Evolutionary conservation across 768 basidiomycete species (phyloP).

Genomic region (Suillus plorans): DNA sequence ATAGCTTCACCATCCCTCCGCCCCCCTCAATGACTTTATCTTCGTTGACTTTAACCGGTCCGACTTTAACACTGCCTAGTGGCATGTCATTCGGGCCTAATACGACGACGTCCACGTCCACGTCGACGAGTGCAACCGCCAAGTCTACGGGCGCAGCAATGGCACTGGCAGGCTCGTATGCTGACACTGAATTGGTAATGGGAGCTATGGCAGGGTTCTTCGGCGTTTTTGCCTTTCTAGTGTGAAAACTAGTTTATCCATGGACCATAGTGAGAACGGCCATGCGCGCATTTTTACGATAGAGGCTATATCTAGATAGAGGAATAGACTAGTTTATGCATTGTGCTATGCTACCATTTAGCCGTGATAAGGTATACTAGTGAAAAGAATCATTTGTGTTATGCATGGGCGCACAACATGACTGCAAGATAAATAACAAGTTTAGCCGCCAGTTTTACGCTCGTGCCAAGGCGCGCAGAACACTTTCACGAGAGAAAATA

Average conservation of each 20-base stretch:
- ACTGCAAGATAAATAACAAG: neutral
- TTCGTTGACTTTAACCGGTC: neutral
- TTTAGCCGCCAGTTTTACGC: neutral
- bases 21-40: neutral
- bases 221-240: slow-evolving; percentile 1
- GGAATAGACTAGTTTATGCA: neutral
- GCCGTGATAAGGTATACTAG: neutral
- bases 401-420: too few relatives aligned
- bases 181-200: slow-evolving; percentile 1
- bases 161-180: neutral
- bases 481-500: neutral
- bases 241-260: neutral
- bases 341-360: slow-evolving; percentile 1
- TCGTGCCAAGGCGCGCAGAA: too few relatives aligned
- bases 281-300: neutral
- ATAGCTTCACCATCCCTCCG: neutral
- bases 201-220: slow-evolving; percentile 7
- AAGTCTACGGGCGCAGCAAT: slow-evolving; percentile 1
- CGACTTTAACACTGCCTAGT: neutral
- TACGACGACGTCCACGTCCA: neutral
- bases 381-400: neutral
- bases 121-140: neutral
- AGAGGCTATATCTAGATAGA: neutral
- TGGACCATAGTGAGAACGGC: neutral
- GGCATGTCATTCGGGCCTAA: neutral